phyloP scores from a whole-genome alignment of 257 asterid species.

The Solanum chilense region DNA sequence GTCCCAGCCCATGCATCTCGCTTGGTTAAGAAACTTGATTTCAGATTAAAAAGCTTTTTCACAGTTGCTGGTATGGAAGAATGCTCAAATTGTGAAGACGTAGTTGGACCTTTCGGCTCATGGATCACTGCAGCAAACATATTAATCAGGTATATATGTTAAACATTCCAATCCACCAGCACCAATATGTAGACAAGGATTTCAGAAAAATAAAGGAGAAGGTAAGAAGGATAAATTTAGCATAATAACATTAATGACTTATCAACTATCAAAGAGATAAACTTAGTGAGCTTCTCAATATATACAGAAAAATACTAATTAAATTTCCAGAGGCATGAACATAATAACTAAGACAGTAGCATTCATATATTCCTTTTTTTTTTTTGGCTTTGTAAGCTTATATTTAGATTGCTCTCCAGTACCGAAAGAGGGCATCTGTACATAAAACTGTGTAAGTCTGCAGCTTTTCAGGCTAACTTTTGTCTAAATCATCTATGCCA shows the following conservation, averaged over 20 bases:
- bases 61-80: conserved; percentile 94
- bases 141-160: not conserved
- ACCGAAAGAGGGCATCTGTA: not conserved
- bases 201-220: not conserved
- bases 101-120: conserved; percentile 79
- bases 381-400: not conserved
- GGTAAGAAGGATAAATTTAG: not conserved
- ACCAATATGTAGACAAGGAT: not conserved
- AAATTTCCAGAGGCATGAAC: not conserved
- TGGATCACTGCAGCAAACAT: conserved; percentile 61
- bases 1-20: conserved; percentile 99
- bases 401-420: not conserved
- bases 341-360: not conserved
- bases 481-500: not conserved
- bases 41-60: conserved; percentile 75
- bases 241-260: not conserved
- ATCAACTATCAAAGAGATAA: not conserved
- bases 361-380: not conserved
- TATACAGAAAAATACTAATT: not conserved
- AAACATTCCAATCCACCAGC: not conserved
- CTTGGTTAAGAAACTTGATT: conserved; percentile 78
- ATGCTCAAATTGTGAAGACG: conserved; percentile 83
- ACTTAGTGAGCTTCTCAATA: not conserved
- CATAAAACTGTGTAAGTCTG: not conserved
- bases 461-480: not conserved